Base-by-base conservation (phyloP, 345 rosid species). In the Eucalyptus erythrocorys region DNA sequence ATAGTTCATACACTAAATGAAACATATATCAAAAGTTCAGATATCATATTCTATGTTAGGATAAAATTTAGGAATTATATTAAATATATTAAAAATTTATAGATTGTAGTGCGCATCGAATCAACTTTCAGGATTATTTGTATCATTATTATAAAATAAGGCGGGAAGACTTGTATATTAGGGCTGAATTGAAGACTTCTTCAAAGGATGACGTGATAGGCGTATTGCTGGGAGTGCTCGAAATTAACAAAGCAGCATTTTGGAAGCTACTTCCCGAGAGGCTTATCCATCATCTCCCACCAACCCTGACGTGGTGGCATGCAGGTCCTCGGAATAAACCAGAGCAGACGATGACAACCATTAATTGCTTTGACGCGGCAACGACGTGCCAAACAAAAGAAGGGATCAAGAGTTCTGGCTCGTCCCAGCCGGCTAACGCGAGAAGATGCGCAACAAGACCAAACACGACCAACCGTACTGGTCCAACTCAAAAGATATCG, bases 31-130 rank as follows among this genome's bases (percentile, higher is more conserved):
- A 59, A 59, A 59, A 51, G 22, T 51, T 51, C 0, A 51, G 0
- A 19, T 0, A 19, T 51, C 4, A 51, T 2, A 7, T 51, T 51
- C 19, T 19, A 51, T 21, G 1, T 3, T 51, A 19, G 0, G 0
- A 3, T 51, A 19, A 55, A 55, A 4, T 9, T 55, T 55, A 55
- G 0, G 0, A 22, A 10, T 55, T 0, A 4, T 22, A 27, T 59
- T 59, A 59, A 59, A 59, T 59, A 59, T 27, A 59, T 59, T 57
- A 11, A 27, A 59, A 59, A 19, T 1, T 21, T 51, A 51, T 55
- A 51, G 2, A 19, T 51, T 51, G 19, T 51, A 51, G 24, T 51
- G 24, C 22, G 2, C 24, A 19, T 51, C 57, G 3, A 19, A 51
- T 51, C 10, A 51, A 51, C 57, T 51, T 51, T 19, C 1, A 19